Evolutionary conservation across 2,329 filamentous ascomycete genomes (phyloP).

Genomic region (Fusarium sp.): DNA sequence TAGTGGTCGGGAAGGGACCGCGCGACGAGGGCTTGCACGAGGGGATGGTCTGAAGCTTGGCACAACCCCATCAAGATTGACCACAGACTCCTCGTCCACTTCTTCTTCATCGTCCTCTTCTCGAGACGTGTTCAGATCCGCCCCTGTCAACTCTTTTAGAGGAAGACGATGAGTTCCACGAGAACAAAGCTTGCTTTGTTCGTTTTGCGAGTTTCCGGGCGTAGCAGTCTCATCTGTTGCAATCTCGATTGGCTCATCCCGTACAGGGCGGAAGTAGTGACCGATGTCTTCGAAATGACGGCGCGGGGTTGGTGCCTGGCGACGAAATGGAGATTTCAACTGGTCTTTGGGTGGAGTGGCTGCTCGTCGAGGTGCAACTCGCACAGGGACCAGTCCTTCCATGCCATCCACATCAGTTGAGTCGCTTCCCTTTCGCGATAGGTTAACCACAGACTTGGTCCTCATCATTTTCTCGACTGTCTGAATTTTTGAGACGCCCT

Average conservation of each 20-base stretch:
- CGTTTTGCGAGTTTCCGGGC: constrained; percentile 18
- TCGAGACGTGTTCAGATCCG: constrained; percentile 31
- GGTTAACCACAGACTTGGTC: constrained; percentile 46
- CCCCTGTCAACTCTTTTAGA: constrained; percentile 38
- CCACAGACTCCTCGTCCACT: constrained; percentile 1
- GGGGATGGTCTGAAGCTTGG: constrained; percentile 9
- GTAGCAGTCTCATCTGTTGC: constrained; percentile 50
- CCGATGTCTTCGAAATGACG: constrained; percentile 43
- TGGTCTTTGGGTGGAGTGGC: constrained; percentile 6
- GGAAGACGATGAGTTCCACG: constrained; percentile 29
- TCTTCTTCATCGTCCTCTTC: constrained; percentile 33
- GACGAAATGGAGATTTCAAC: constrained; percentile 2
- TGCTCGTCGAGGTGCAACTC: constrained; percentile 34
- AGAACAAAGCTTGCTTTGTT: constrained; percentile 7
- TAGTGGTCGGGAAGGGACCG: not conserved
- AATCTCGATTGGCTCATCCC: constrained; percentile 46
- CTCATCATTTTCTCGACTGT: constrained; percentile 40
- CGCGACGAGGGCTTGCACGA: constrained; percentile 12
- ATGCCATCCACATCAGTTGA: constrained; percentile 43
- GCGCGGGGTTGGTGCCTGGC: constrained; percentile 8
- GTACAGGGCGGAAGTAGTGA: constrained; percentile 44
- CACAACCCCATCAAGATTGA: constrained; percentile 9
- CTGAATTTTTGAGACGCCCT: not conserved
- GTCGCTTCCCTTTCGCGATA: constrained; percentile 47
- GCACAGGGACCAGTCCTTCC: constrained; percentile 38